phyloP scores from a whole-genome alignment of 345 rosid genomes.

The Hibiscus trionum region DNA sequence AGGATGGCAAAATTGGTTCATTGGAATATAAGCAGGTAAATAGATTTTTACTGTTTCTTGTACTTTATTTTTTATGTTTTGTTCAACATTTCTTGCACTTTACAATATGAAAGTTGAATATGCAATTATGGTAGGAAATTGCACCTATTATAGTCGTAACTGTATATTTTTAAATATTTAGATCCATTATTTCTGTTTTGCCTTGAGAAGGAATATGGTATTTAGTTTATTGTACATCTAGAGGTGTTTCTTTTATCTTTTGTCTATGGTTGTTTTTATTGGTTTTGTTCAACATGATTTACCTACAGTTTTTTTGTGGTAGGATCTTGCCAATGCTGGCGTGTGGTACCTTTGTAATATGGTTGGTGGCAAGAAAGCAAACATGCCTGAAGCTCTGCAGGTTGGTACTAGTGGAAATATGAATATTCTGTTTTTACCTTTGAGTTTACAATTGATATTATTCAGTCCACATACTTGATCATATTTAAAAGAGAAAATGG shows the following conservation, averaged over 20 bases:
- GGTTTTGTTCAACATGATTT: neutral
- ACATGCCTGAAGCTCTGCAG: slow-evolving; percentile 34
- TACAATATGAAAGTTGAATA: neutral
- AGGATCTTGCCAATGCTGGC: slow-evolving; percentile 44
- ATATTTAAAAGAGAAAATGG: neutral
- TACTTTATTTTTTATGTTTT: neutral
- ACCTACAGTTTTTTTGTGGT: slow-evolving; percentile 1
- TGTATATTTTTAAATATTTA: neutral
- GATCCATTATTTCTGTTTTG: neutral
- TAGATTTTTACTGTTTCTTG: neutral
- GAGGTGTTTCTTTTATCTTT: neutral
- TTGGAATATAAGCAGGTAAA: slow-evolving; percentile 83
- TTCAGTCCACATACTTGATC: neutral
- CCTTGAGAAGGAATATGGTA: neutral
- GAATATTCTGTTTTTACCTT: neutral
- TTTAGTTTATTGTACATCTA: neutral
- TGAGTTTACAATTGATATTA: neutral
- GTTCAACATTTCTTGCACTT: neutral
- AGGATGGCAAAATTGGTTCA: slow-evolving; percentile 74
- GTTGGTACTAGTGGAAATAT: slow-evolving; percentile 17
- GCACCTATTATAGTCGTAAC: neutral
- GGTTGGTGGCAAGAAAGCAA: slow-evolving; percentile 30
- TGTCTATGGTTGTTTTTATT: neutral
- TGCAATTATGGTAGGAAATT: neutral
- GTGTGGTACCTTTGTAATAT: slow-evolving; percentile 35